Percentiles rank a stretch among this genome's conserved stretches.
These are phyloP conservation scores for Eucalyptus urophylla DNA, from an alignment of 345 rosid genomes.

Conservation along the genomic window DNA sequence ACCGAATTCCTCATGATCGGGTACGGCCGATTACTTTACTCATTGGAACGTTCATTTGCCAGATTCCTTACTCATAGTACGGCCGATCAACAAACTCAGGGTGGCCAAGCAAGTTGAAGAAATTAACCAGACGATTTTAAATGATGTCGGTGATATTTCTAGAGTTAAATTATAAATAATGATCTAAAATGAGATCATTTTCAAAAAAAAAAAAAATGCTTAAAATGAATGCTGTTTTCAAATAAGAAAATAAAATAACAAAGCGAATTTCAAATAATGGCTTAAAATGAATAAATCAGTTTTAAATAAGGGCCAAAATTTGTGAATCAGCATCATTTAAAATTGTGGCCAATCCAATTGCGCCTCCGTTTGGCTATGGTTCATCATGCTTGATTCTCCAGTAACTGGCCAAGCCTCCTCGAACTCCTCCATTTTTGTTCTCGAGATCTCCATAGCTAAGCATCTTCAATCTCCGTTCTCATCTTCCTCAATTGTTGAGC, in stretches of 20 bases:
- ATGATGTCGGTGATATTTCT: neutral
- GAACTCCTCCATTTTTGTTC: neutral
- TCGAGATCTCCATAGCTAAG: neutral
- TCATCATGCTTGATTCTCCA: neutral
- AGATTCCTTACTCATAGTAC: neutral
- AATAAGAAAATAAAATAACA: too few relatives aligned
- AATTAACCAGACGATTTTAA: neutral
- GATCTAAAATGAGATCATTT: too few relatives aligned
- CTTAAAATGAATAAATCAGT: rapidly evolving
- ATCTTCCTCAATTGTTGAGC: neutral
- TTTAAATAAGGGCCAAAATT: too few relatives aligned
- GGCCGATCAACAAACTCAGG: neutral
- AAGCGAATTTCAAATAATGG: too few relatives aligned
- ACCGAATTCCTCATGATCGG: neutral
- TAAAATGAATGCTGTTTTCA: too few relatives aligned
- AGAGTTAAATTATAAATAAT: too few relatives aligned
- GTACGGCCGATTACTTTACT: neutral
- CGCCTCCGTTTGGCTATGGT: neutral
- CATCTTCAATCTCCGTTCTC: neutral
- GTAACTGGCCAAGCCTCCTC: neutral
- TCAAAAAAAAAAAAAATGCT: too few relatives aligned
- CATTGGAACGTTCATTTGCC: neutral
- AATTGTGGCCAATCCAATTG: neutral
- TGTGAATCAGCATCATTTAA: too few relatives aligned
- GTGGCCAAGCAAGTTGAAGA: neutral